Evolutionary conservation across 2,329 filamentous ascomycete genomes (phyloP), one percentile per base, ranked within the genome.

Genomic region (Ascochyta clinopodiicola): DNA sequence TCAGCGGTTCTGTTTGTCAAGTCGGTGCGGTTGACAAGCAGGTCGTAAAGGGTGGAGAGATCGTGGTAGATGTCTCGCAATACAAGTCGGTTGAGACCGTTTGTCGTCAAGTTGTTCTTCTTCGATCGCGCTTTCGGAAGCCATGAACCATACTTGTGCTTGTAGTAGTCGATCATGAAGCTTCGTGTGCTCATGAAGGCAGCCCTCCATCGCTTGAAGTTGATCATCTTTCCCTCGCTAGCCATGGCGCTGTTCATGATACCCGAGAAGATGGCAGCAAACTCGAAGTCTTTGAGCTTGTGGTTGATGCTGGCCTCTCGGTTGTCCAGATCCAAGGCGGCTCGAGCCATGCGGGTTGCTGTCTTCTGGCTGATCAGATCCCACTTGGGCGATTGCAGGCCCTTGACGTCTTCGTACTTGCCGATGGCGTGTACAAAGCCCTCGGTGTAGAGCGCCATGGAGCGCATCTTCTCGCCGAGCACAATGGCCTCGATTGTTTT

Each of bases 381-480:
- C 73, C 87, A 93, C 43, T 95, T 85, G 0, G 87, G 85, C 44
- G 86, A 87, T 38, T 86, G 84, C 42, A 92, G 77, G 50, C 87
- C 82, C 56, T 92, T 86, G 29, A 92, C 82, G 19, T 90, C 84
- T 56, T 94, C 81, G 60, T 84, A 91, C 75, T 95, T 96, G 44
- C 94, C 95, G 9, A 91, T 92, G 0, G 88, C 92, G 74, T 98
- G 95, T 5, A 92, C 87, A 69, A 97, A 98, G 0, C 91, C 92
- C 75, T 97, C 92, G 55, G 91, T 91, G 77, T 96, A 98, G 2
- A 99, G 82, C 7, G 88, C 83, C 67, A 88, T 85, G 43, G 86
- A 96, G 54, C 88, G 88, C 87, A 98, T 90, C 34, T 86, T 85
- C 77, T 99, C 94, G 51, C 91, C 93, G 10, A 99, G 80, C n/a